These are phyloP conservation scores for Neoboletus subvelutipes DNA, from an alignment of 768 basidiomycete species.

Conservation along the genomic window DNA sequence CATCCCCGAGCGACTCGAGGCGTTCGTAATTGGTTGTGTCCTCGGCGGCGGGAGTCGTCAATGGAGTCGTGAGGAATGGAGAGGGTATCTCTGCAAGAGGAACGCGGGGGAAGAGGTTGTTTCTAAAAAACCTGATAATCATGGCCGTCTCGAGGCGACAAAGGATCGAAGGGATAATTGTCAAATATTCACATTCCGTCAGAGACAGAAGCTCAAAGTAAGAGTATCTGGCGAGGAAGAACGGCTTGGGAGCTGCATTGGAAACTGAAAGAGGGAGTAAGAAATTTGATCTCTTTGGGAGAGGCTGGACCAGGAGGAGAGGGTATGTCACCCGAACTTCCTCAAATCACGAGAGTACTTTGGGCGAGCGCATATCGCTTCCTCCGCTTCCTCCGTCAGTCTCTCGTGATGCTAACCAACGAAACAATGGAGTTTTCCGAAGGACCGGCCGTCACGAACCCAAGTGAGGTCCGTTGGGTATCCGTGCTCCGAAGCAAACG, in stretches of 20 bases:
- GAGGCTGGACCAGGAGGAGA: conserved; percentile 52
- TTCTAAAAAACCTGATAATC: conserved; percentile 50
- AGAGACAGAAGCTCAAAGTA: conserved; percentile 52
- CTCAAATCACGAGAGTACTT: conserved; percentile 30
- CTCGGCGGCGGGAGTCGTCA: conserved; percentile 60
- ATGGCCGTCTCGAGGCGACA: conserved; percentile 55
- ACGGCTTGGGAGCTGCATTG: conserved; percentile 16
- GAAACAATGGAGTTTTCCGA: conserved; percentile 51
- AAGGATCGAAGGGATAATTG: conserved; percentile 65
- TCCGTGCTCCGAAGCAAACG: conserved; percentile 45
- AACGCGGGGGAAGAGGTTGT: conserved; percentile 42
- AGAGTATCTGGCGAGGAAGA: conserved; percentile 46
- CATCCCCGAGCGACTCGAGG: conserved; percentile 74
- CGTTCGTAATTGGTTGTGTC: conserved; percentile 67
- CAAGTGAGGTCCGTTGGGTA: conserved; percentile 53
- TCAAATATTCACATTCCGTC: conserved; percentile 52
- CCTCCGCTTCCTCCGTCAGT: conserved; percentile 45
- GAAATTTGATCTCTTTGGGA: conserved; percentile 60
- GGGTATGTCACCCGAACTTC: conserved; percentile 54
- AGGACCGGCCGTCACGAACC: conserved; percentile 46
- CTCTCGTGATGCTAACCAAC: conserved; percentile 54
- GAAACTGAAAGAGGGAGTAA: conserved; percentile 44
- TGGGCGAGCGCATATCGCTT: conserved; percentile 39
- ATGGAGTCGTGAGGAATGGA: conserved; percentile 48
- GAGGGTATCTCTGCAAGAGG: conserved; percentile 48